These are phyloP conservation scores for Eimeria falciformis DNA, from an alignment of 169 alveolate species.

Conservation along the genomic window DNA sequence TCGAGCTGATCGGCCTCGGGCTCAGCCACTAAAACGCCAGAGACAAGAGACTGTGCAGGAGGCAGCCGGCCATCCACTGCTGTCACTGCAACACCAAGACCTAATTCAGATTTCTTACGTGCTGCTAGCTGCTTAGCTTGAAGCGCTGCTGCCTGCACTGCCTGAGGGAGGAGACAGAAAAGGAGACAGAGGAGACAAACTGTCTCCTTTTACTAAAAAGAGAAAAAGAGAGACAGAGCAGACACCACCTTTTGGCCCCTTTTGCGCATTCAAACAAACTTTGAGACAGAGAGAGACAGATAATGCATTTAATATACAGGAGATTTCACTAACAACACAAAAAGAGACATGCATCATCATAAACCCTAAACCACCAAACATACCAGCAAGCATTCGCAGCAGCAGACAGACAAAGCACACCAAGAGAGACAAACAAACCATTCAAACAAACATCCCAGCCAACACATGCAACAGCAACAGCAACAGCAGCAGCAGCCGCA, in stretches of 20 bases:
- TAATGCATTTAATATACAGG: too few species aligned
- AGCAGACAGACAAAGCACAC: too few species aligned
- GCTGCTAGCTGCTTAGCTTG: conserved; percentile 59
- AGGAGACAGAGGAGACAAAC: neutral
- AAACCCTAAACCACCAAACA: too few species aligned
- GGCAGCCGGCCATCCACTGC: conserved; percentile 58
- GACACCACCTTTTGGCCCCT: neutral
- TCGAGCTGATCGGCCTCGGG: conserved; percentile 43
- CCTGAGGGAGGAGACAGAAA: conserved; percentile 12
- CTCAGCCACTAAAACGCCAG: conserved; percentile 21
- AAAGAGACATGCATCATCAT: too few species aligned
- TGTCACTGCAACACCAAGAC: conserved; percentile 37
- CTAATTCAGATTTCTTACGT: conserved; percentile 35
- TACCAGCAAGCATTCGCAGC: too few species aligned
- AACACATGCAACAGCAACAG: neutral
- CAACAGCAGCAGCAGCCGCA: conserved; percentile 5
- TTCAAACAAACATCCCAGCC: neutral
- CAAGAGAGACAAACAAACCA: neutral
- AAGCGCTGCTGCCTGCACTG: conserved; percentile 41
- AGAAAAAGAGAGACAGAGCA: neutral
- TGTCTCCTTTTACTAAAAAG: neutral
- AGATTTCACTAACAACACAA: too few species aligned
- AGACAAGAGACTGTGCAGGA: conserved; percentile 50
- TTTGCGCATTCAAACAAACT: too few species aligned
- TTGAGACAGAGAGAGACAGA: too few species aligned